Conservation (phyloP, 2,329 filamentous ascomycete species). For the Helminthosporium solani region DNA sequence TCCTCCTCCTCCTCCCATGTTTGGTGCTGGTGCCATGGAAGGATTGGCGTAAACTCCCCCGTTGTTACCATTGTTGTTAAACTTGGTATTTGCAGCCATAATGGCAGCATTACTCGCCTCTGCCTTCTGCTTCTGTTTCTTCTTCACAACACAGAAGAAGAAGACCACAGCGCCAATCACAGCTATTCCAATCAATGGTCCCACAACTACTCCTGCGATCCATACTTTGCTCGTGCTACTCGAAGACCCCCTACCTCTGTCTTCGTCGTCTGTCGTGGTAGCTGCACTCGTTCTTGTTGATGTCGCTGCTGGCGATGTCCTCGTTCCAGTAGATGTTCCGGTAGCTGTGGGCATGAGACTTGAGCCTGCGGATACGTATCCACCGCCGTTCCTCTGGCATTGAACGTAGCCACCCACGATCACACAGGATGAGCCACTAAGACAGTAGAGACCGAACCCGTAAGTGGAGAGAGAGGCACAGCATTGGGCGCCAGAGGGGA, state of each 20-base stretch:
- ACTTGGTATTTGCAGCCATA: not conserved
- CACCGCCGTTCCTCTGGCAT: not conserved
- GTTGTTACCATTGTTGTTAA: not conserved
- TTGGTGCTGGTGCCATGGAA: not conserved
- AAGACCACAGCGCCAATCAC: constrained; percentile 14
- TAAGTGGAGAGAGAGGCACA: not conserved
- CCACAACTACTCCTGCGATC: constrained; percentile 17
- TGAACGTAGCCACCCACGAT: not conserved
- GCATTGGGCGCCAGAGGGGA: constrained; percentile 3
- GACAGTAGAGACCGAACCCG: constrained; percentile 4
- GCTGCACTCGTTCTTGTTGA: not conserved
- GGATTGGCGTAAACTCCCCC: not conserved
- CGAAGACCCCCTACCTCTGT: not conserved
- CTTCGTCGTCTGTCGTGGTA: not conserved
- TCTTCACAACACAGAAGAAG: constrained; percentile 12
- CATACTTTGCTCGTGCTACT: constrained; percentile 10
- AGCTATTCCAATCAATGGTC: constrained; percentile 15
- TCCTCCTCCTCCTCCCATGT: not conserved
- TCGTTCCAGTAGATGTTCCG: not conserved
- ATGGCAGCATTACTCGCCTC: not conserved
- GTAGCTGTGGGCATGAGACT: not conserved
- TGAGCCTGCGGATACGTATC: not conserved
- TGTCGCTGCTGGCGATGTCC: not conserved
- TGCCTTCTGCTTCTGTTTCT: constrained; percentile 5
- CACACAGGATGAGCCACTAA: not conserved